Conservation (phyloP, 2,329 filamentous ascomycete genomes). For the Coniochaeta ligniaria region DNA sequence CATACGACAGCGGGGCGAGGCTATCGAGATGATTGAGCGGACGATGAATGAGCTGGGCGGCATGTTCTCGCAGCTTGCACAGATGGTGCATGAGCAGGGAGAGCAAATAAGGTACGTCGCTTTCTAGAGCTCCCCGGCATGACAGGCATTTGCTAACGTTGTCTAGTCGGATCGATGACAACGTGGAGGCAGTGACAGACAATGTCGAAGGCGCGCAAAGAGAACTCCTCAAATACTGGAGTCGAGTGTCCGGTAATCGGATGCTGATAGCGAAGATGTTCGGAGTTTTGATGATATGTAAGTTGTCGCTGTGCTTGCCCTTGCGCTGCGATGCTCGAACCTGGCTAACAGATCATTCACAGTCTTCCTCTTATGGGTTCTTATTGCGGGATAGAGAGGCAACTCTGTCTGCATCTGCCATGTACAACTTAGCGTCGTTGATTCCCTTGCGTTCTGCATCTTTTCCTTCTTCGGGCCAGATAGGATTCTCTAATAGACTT, state of each 20-base stretch:
- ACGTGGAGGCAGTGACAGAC: conserved; percentile 2
- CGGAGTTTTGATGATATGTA: conserved; percentile 92
- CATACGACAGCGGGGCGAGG: conserved; percentile 87
- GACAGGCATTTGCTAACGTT: neutral
- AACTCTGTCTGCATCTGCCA: neutral
- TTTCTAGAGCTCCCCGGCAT: neutral
- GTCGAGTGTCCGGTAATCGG: conserved; percentile 83
- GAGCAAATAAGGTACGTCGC: neutral
- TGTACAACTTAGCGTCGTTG: neutral
- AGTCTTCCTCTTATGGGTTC: conserved; percentile 17
- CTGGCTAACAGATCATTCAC: neutral
- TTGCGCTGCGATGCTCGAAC: neutral
- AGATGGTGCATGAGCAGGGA: conserved; percentile 60
- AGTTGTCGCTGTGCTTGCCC: conserved; percentile 31
- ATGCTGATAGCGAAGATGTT: conserved; percentile 90
- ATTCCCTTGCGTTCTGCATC: neutral
- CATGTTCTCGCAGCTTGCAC: conserved; percentile 89
- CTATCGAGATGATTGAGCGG: conserved; percentile 92
- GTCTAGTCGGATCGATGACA: conserved; percentile 1
- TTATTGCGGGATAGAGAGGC: conserved; percentile 17
- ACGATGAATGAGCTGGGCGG: conserved; percentile 79
- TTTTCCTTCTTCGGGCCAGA: neutral
- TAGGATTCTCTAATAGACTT: neutral
- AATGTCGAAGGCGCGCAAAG: conserved; percentile 56
- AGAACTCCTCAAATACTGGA: conserved; percentile 96